phyloP scores from a whole-genome alignment of 2,329 filamentous ascomycete genomes.

The Diaporthe ilicicola region DNA sequence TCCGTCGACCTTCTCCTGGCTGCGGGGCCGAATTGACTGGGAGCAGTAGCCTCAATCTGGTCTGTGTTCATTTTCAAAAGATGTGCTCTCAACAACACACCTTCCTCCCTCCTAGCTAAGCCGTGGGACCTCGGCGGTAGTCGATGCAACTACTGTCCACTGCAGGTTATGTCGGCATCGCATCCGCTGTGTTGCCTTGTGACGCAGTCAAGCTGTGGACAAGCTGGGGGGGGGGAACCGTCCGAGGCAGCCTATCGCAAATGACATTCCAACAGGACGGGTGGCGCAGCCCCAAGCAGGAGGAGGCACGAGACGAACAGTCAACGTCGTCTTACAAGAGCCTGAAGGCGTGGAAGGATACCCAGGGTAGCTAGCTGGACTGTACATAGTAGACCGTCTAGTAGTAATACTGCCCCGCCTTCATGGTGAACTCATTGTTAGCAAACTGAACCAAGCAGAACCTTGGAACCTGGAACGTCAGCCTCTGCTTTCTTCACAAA shows the following conservation, averaged over 20 bases:
- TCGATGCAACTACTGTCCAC: background rate
- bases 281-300: slow-evolving; percentile 11
- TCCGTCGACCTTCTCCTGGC: background rate
- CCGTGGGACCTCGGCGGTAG: slow-evolving; percentile 9
- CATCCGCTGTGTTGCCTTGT: slow-evolving; percentile 8
- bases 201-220: slow-evolving; percentile 6
- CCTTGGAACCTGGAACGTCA: slow-evolving; percentile 21
- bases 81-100: background rate
- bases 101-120: background rate
- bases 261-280: slow-evolving; percentile 10
- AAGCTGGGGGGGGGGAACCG: background rate
- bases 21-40: background rate
- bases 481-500: slow-evolving; percentile 10
- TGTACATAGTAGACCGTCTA: background rate
- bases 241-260: slow-evolving; percentile 2
- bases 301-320: background rate
- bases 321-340: background rate
- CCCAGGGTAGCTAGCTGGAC: slow-evolving; percentile 14
- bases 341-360: background rate
- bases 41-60: background rate
- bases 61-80: background rate
- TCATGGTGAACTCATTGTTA: slow-evolving; percentile 8
- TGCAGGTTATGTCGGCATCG: slow-evolving; percentile 11
- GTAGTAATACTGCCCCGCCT: slow-evolving; percentile 19
- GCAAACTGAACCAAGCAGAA: slow-evolving; percentile 11